Base-by-base conservation (phyloP, 2,329 filamentous ascomycete genomes). In the Ophidiomyces ophidiicola region DNA sequence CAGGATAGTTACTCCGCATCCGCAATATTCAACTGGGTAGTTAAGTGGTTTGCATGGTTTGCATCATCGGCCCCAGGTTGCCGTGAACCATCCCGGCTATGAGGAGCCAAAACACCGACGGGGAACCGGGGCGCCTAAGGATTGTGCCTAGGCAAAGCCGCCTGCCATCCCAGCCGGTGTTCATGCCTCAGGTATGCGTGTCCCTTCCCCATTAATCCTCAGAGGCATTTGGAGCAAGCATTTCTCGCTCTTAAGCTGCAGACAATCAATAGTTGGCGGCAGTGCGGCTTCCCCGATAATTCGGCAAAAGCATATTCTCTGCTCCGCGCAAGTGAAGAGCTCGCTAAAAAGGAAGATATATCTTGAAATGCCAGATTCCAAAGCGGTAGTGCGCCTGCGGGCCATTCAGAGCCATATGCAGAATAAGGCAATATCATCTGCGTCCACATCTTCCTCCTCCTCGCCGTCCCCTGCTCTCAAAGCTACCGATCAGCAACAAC, bases 401-500 rank as follows among this genome's bases (percentile, higher is more conserved):
- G 37, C 37, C 15, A 39, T 39, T 10, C 37, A 39, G 30, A 17
- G 20, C 21, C 37, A 39, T 33, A 28, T 39, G 36, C 36, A 32
- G 6, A 39, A 39, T 21, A 33, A 20, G 23, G 15, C 23, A n/a
- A 33, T 39, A 32, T 39, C 29, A 17, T 26, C 36, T 12, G 30
- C 30, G 12, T n/a, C 29, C 4, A 18, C 30, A 6, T 18, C 14
- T 11, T 19, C 30, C 7, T 25, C 30, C 24, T 11, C 30, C 1
- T 39, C 36, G 10, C 25, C 37, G 3, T 39, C 29, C 8, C 30
- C 36, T 10, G 14, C 28, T 24, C 21, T 30, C 28, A 20, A 21
- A 12, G 15, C 23, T 23, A 21, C 5, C 15, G 14, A 11, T 17
- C 25, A 21, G 24, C 15, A 29, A 14, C n/a, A 6, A 8, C 17